Evolutionary conservation across 176 grass and related monocot species (phyloP).

Genomic region (Musa schizocarpa): DNA sequence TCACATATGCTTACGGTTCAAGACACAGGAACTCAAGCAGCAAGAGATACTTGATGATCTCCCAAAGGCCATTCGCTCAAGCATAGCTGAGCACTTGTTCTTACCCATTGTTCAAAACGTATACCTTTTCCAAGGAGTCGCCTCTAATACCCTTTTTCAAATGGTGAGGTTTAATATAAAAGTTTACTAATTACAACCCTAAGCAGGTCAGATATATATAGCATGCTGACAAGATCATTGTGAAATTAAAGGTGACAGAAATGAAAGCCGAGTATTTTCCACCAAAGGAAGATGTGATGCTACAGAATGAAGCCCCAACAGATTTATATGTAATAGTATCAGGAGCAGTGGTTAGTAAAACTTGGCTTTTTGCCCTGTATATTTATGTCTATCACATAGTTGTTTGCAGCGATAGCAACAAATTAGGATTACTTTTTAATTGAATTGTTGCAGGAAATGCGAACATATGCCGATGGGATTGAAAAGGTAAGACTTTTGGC

Average conservation of each 20-base stretch:
- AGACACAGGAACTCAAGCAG: slow-evolving; percentile 9
- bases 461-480: slow-evolving; percentile 29
- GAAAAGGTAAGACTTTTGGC: slow-evolving; percentile 30
- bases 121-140: slow-evolving; percentile 12
- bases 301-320: slow-evolving; percentile 5
- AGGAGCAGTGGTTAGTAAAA: slow-evolving; percentile 6
- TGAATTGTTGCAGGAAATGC: slow-evolving; percentile 32
- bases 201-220: background rate
- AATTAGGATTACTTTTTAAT: background rate
- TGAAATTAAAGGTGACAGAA: slow-evolving; percentile 7
- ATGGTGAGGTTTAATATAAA: background rate
- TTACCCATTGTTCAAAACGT: background rate
- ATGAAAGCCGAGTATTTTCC: slow-evolving; percentile 11
- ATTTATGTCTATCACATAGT: background rate
- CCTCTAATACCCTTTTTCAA: slow-evolving; percentile 4
- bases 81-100: slow-evolving; percentile 2
- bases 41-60: slow-evolving; percentile 6
- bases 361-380: background rate
- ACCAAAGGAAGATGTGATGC: slow-evolving; percentile 6
- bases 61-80: slow-evolving; percentile 6
- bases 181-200: background rate
- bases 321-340: slow-evolving; percentile 11
- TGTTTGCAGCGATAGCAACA: background rate
- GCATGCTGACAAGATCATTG: no score
- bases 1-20: slow-evolving; percentile 15